phyloP scores from a whole-genome alignment of 306 rosid genomes.

The Castanospermum australe region DNA sequence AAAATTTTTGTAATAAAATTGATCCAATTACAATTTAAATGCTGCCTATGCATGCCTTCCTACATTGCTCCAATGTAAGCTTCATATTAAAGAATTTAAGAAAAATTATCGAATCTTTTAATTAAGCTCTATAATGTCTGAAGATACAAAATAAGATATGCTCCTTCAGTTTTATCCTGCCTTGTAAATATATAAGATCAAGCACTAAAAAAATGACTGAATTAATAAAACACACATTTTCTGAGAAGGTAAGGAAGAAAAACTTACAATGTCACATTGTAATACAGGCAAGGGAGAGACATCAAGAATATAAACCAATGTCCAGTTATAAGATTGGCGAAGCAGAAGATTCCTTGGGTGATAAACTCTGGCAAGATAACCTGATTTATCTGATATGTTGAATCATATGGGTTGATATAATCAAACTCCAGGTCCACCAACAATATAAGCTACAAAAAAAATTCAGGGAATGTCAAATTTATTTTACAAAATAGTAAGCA shows the following conservation, averaged over 20 bases:
- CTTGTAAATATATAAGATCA: background rate
- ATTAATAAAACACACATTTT: background rate
- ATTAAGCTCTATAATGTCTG: background rate
- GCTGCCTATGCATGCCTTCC: background rate
- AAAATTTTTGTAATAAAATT: background rate
- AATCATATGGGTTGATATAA: slow-evolving; percentile 89
- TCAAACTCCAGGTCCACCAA: slow-evolving; percentile 90
- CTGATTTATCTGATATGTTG: slow-evolving; percentile 70
- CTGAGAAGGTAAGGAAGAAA: slow-evolving; percentile 23
- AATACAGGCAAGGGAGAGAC: slow-evolving; percentile 74
- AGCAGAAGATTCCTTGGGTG: slow-evolving; percentile 60
- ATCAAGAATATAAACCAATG: slow-evolving; percentile 71
- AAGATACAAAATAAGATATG: background rate
- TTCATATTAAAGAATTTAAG: slow-evolving; percentile 1
- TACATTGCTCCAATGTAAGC: background rate
- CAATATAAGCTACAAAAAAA: slow-evolving; percentile 72
- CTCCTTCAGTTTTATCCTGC: background rate
- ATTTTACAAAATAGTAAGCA: background rate
- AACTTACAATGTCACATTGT: slow-evolving; percentile 71
- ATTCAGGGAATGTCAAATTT: background rate
- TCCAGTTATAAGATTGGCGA: slow-evolving; percentile 59
- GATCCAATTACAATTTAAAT: background rate
- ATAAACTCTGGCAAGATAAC: slow-evolving; percentile 78
- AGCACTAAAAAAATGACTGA: background rate
- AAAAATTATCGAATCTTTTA: background rate